Conservation (phyloP, 2,329 filamentous ascomycete genomes). For the Penicillium occitanis region DNA sequence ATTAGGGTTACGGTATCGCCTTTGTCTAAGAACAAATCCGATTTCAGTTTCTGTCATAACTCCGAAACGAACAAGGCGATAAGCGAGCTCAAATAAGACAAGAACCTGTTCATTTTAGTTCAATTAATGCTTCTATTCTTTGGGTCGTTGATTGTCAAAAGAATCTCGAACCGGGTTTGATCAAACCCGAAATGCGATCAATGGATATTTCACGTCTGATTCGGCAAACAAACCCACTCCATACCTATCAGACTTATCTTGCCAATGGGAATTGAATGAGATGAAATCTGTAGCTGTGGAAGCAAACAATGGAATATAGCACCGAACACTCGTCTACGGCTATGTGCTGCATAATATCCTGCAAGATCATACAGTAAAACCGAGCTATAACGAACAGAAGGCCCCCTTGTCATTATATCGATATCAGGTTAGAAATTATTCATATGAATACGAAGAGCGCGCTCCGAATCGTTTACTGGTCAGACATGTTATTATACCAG, state of each 20-base stretch:
- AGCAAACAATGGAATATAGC: too few relatives aligned
- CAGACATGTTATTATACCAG: too few relatives aligned
- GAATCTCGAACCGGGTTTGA: background rate
- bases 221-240: background rate
- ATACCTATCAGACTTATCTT: background rate
- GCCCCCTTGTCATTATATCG: too few relatives aligned
- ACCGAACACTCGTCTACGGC: background rate
- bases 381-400: too few relatives aligned
- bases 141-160: background rate
- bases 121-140: background rate
- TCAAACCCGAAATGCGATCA: constrained; percentile 4
- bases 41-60: background rate
- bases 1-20: background rate
- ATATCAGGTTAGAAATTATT: too few relatives aligned
- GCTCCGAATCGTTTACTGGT: too few relatives aligned
- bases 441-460: too few relatives aligned
- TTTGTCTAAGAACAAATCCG: background rate
- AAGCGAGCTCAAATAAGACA: too few relatives aligned
- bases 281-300: too few relatives aligned
- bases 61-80: background rate
- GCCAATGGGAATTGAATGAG: background rate
- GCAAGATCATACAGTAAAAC: background rate
- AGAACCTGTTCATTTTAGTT: too few relatives aligned
- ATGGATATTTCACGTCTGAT: background rate
- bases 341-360: background rate